Evolutionary conservation across 2,329 filamentous ascomycete species (phyloP), one percentile per base, ranked within the genome.

Genomic region (Scopulariopsis brevicaulis): DNA sequence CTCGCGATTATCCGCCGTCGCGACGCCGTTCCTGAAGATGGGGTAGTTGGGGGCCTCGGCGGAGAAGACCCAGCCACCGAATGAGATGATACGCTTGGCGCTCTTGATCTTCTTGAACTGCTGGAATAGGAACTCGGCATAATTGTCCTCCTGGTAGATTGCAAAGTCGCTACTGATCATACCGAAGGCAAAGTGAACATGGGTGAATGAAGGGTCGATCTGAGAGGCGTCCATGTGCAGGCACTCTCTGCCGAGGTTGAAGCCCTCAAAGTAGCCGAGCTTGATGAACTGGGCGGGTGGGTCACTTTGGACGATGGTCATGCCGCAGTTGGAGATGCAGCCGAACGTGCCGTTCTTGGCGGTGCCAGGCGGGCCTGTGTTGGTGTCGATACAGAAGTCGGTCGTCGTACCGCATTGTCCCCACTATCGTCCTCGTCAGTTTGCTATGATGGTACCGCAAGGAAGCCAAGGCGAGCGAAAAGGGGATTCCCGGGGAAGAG

Each of bases 61-160:
- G 1, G 65, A 68, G 5, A 69, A 70, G 1, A 64, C 68, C 69
- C 69, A 72, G 2, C 70, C 70, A 2, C 70, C 70, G 46, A 72
- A 68, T 0, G 71, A 70, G 34, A 73, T 61, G 40, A 72, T 65
- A 54, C 64, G 69, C 60, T 71, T 71, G 22, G 64, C 60, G 0
- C 62, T 62, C 32, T 61, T 64, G 59, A 70, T 64, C 0, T 60
- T 37, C 14, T 66, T 61, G 55, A 69, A 72, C 53, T 71, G 65
- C 1, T 63, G n/a, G n/a, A n/a, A n/a, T n/a, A n/a, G n/a, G n/a
- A n/a, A n/a, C n/a, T n/a, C n/a, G n/a, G n/a, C 58, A 6, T 65
- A 55, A 4, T 63, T 59, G 11, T 46, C 24, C 12, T 15, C 15
- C 18, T 63, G 55, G 5, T 63, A 57, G 25, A 69, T 43, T 11